Evolutionary conservation across 805 yeast species (phyloP), one percentile per base, ranked within the genome.

Genomic region (Limtongia smithiae): DNA sequence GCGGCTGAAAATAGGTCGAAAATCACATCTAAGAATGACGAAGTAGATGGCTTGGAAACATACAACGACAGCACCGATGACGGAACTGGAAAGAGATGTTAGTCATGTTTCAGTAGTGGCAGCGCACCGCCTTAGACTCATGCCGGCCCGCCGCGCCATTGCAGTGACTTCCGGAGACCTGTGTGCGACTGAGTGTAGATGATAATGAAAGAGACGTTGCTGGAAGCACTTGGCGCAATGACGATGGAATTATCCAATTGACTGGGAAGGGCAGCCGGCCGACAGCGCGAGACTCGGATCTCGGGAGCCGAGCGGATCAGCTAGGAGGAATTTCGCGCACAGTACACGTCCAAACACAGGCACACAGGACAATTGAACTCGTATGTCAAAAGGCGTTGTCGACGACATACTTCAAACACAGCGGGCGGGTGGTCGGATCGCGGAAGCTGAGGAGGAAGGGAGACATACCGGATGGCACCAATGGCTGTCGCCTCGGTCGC

Each of bases 1-100:
- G 17, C 21, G 22, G 7, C 21, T 4, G 22, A 11, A 14, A 22
- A 11, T 2, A 17, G 17, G 4, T 9, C 33, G 24, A 24, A 17
- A 33, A 17, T 35, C 14, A 30, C 15, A 46, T 5, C 40, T n/a
- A 6, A 8, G 15, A 21, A 20, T 8, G 24, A 37, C 37, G n/a
- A 24, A 17, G 44, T 15, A 24, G 14, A 5, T 9, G 37, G n/a
- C n/a, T n/a, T n/a, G n/a, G n/a, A n/a, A n/a, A 44, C 48, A n/a
- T 44, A 44, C 48, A 40, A 89, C 96, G 76, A 89, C 91, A 79
- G 97, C 97, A 88, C 97, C 97, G 73, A 89, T 89, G 69, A 89
- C 96, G 65, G 96, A 91, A 80, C 95, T 84, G 30, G 12, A 33
- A n/a, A n/a, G n/a, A n/a, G n/a, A 33, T 33, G 12, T 11, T 33